Evolutionary conservation across 306 rosid genomes (phyloP).

Genomic region (Malus domestica): DNA sequence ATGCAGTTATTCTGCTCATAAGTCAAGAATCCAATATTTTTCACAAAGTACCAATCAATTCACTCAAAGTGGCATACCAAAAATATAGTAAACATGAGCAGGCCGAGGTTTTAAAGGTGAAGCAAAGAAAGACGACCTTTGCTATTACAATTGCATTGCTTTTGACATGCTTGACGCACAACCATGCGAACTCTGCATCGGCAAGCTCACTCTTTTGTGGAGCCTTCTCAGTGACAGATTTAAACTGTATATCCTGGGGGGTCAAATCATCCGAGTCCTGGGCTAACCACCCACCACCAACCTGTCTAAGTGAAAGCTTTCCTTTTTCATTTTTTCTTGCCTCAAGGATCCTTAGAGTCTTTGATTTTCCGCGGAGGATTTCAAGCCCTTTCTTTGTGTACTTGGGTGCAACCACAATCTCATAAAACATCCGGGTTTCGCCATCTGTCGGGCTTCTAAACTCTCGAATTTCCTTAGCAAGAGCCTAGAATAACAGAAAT

Average conservation of each 20-base stretch:
- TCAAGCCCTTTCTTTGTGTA: constrained; percentile 84
- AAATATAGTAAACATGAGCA: not conserved
- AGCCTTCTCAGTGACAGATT: constrained; percentile 42
- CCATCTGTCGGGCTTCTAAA: constrained; percentile 88
- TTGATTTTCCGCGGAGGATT: constrained; percentile 76
- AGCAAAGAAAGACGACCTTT: constrained; percentile 38
- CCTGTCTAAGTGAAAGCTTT: constrained; percentile 86
- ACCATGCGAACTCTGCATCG: constrained; percentile 82
- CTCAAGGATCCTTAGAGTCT: constrained; percentile 76
- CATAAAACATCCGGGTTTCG: constrained; percentile 93
- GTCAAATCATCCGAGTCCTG: constrained; percentile 81
- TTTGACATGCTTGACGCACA: constrained; percentile 91
- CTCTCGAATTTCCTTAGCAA: constrained; percentile 86
- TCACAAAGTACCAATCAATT: not conserved
- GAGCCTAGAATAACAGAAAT: constrained; percentile 36
- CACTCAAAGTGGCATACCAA: not conserved
- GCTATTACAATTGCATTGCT: constrained; percentile 91
- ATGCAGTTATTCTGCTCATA: constrained; percentile 69
- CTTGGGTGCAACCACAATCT: constrained; percentile 93
- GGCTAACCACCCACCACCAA: constrained; percentile 96
- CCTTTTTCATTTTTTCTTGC: constrained; percentile 64
- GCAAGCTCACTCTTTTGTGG: constrained; percentile 56
- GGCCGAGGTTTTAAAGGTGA: not conserved
- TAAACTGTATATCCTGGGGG: constrained; percentile 65
- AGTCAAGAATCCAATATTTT: constrained; percentile 9